These are phyloP conservation scores for Abrus precatorius DNA, from an alignment of 306 rosid species.

Conservation along the genomic window DNA sequence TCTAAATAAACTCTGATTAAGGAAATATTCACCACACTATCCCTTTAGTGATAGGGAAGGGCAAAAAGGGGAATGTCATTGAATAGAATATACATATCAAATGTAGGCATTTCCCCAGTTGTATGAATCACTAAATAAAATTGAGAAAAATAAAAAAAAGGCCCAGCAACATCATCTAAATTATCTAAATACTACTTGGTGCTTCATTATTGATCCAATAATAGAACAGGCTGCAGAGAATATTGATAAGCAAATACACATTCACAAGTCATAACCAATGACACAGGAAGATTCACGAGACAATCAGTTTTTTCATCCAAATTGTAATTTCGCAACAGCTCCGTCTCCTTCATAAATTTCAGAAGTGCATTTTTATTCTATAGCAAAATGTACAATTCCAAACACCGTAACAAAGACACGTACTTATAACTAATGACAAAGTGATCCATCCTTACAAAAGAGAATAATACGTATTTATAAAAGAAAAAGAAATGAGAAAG, in stretches of 20 bases:
- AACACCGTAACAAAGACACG: conserved; percentile 33
- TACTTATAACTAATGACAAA: conserved; percentile 15
- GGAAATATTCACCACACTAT: not conserved
- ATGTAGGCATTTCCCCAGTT: not conserved
- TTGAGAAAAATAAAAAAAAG: conserved; percentile 11
- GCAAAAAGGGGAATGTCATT: no score
- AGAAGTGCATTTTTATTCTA: conserved; percentile 51
- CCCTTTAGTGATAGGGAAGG: no score
- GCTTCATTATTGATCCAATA: conserved; percentile 42
- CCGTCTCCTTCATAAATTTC: conserved; percentile 23
- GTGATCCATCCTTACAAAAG: conserved; percentile 7
- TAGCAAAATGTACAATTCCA: conserved; percentile 69
- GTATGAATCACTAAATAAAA: not conserved
- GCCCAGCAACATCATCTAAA: conserved; percentile 40
- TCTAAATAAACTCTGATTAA: not conserved
- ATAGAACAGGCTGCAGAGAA: conserved; percentile 10
- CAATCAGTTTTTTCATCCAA: conserved; percentile 20
- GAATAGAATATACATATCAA: not conserved
- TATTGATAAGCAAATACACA: conserved; percentile 3
- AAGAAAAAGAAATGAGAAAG: not conserved
- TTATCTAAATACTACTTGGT: not conserved
- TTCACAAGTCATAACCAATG: no score
- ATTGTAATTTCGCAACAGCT: conserved; percentile 58
- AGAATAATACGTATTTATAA: conserved; percentile 11
- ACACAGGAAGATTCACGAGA: conserved; percentile 38